Base-by-base conservation (phyloP, 2,329 filamentous ascomycete species). In the Hypoxylon sp. region DNA sequence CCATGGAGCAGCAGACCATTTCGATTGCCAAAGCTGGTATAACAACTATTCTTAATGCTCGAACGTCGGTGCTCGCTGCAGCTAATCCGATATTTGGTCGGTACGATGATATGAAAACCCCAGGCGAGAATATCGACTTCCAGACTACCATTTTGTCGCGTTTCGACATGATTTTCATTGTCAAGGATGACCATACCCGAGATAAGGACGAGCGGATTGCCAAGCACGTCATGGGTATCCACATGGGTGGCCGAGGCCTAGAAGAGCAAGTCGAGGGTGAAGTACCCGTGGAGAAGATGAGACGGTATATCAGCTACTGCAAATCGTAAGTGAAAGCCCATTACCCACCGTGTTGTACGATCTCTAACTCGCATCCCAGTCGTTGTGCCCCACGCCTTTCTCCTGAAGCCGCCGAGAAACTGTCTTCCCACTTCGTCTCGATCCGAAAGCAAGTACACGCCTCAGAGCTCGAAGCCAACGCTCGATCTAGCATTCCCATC, bases 81-180 rank as follows among this genome's bases (percentile, higher is more conserved):
- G 96, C 96, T 46, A 99, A 99, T 80, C 96, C 96, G 0, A 96
- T 99, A 66, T 99, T 98, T 77, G 96, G 96, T 59, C 92, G 96
- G 26, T 99, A 99, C 81, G 96, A 99, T 79, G 96, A 99, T 77
- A 91, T 99, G 85, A 98, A 98, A 81, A 94, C 93, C 0, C 96
- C 96, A 0, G 96, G 96, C 66, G 96, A 99, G 81, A 99, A 99
- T 78, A 99, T 99, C 73, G 96, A 99, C 81, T 99, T 99, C 81
- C 96, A 99, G 78, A 99, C 96, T 0, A 99, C 96, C 3, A 98
- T 99, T 76, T 80, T 99, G 72, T 98, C 95, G 2, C 93, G 96
- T 87, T 99, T 99, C 80, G 96, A 99, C 81, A 98, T 99, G 93
- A 98, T 99, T 73, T 99, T 98, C 84, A 98, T 99, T 73, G 95